Conservation (phyloP, 805 yeast species). For the Lipomyces anomalus region DNA sequence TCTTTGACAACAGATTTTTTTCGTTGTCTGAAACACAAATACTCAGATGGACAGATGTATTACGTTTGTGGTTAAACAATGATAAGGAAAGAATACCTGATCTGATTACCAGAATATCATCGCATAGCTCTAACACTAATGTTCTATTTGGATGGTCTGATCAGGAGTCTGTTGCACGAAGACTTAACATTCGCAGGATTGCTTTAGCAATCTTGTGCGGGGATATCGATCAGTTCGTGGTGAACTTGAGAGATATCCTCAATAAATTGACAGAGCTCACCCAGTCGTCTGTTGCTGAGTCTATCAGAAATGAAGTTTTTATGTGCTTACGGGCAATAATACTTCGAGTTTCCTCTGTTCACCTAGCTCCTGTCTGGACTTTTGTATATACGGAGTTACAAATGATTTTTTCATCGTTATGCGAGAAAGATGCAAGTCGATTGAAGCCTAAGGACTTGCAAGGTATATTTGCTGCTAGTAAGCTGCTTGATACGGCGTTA, state of each 20-base stretch:
- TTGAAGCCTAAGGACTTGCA: slow-evolving; percentile 34
- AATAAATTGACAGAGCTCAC: slow-evolving; percentile 41
- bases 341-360: slow-evolving; percentile 56
- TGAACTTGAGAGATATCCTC: slow-evolving; percentile 46
- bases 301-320: slow-evolving; percentile 42
- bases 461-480: slow-evolving; percentile 56
- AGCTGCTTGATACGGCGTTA: slow-evolving; percentile 69
- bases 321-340: slow-evolving; percentile 59
- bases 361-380: slow-evolving; percentile 66
- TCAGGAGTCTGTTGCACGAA: slow-evolving; percentile 52
- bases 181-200: slow-evolving; percentile 53
- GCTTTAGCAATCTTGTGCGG: slow-evolving; percentile 58
- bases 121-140: slow-evolving; percentile 48
- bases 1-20: slow-evolving; percentile 59
- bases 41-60: slow-evolving; percentile 48
- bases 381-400: slow-evolving; percentile 58
- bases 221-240: slow-evolving; percentile 50
- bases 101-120: slow-evolving; percentile 39
- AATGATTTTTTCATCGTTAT: slow-evolving; percentile 40
- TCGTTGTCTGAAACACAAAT: slow-evolving; percentile 30
- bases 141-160: slow-evolving; percentile 72
- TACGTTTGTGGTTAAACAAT: slow-evolving; percentile 56
- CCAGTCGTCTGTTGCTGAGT: slow-evolving; percentile 33
- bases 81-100: slow-evolving; percentile 60
- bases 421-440: slow-evolving; percentile 30